These are phyloP conservation scores for Psidium friedrichsthalianum DNA, from an alignment of 345 rosid genomes.

Conservation along the genomic window DNA sequence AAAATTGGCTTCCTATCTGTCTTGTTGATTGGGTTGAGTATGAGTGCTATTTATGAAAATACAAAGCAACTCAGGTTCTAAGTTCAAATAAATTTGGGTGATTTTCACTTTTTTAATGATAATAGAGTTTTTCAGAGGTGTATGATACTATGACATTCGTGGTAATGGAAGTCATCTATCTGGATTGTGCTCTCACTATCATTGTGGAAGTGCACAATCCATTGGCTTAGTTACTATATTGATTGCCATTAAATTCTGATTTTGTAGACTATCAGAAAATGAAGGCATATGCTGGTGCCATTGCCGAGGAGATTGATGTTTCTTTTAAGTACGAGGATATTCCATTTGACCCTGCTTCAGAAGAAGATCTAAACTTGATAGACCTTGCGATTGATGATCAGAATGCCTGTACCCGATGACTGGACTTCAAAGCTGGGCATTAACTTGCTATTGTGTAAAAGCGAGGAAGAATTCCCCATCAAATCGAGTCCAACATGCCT, in stretches of 20 bases:
- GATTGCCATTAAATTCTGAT: conserved; percentile 5
- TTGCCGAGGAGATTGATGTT: conserved; percentile 61
- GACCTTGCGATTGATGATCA: conserved; percentile 75
- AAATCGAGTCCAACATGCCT: conserved; percentile 65
- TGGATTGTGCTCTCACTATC: neutral
- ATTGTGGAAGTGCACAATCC: neutral
- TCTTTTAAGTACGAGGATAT: conserved; percentile 59
- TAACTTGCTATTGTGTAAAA: conserved; percentile 73
- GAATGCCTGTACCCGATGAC: conserved; percentile 50
- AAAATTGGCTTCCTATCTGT: neutral
- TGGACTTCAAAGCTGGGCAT: conserved; percentile 88
- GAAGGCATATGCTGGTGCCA: conserved; percentile 67
- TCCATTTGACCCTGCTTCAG: conserved; percentile 48
- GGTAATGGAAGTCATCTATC: neutral
- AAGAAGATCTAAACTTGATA: conserved; percentile 69
- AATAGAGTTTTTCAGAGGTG: neutral
- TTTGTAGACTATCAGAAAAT: conserved; percentile 84
- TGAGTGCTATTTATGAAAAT: neutral
- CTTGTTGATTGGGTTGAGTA: neutral
- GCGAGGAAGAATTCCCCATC: conserved; percentile 59
- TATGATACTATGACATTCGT: neutral
- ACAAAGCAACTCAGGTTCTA: neutral
- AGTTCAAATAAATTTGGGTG: neutral
- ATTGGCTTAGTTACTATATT: neutral
- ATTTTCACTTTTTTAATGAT: neutral